Conservation (phyloP, 352 stramenopile species). For the Blastocystis sp. region DNA sequence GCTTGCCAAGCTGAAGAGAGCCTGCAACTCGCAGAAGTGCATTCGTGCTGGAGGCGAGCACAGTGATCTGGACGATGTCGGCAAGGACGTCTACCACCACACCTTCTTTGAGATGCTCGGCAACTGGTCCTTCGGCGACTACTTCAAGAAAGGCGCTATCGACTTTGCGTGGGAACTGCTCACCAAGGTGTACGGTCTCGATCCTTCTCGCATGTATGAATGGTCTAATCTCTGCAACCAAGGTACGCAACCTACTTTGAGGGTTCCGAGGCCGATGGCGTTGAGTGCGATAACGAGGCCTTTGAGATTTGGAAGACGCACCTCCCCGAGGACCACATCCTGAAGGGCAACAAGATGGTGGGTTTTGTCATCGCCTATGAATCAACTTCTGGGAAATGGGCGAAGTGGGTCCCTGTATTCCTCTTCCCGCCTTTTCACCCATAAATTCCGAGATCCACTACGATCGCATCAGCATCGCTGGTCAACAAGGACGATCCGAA, state of each 20-base stretch:
- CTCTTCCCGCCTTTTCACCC: not conserved
- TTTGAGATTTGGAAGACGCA: constrained; percentile 75
- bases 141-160: constrained; percentile 95
- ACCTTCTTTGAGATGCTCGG: constrained; percentile 99
- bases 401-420: constrained; percentile 83
- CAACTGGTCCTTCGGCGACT: constrained; percentile 95
- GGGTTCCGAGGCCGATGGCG: constrained; percentile 74
- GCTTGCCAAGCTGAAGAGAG: constrained; percentile 78
- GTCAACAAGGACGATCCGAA: constrained; percentile 93
- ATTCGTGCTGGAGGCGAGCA: constrained; percentile 97
- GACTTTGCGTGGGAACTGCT: constrained; percentile 88
- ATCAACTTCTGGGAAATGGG: constrained; percentile 99
- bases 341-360: constrained; percentile 56
- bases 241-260: constrained; percentile 94
- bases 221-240: not conserved
- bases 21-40: constrained; percentile 94
- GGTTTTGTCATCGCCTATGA: constrained; percentile 70
- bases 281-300: constrained; percentile 79
- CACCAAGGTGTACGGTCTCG: constrained; percentile 84
- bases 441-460: constrained; percentile 90
- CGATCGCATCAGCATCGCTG: constrained; percentile 81
- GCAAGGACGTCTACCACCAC: constrained; percentile 95
- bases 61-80: constrained; percentile 98
- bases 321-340: constrained; percentile 67
- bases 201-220: constrained; percentile 60